Conservation (phyloP, 2,329 filamentous ascomycete species). For the Arthrobotrys pseudoclavata region DNA sequence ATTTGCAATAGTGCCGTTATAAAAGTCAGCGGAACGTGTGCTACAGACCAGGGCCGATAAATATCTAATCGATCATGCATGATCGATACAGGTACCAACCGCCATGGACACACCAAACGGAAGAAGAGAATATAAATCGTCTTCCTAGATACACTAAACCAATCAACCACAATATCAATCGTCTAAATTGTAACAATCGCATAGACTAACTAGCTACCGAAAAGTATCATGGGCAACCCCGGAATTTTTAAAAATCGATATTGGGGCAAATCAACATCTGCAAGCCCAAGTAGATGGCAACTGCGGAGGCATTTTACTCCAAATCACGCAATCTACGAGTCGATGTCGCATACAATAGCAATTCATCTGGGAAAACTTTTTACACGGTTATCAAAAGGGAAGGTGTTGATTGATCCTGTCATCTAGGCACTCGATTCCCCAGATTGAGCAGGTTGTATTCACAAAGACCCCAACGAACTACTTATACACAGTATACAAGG, state of each 20-base stretch:
- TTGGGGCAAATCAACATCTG: constrained; percentile 5
- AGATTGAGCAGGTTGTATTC: constrained; percentile 8
- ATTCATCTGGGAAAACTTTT: neutral
- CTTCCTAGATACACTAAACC: neutral
- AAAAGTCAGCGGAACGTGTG: too few relatives aligned
- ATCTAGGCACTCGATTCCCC: constrained; percentile 13
- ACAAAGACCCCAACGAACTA: neutral
- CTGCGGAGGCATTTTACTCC: constrained; percentile 15
- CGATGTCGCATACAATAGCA: neutral
- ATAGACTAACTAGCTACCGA: neutral
- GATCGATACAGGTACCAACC: neutral
- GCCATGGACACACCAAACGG: neutral
- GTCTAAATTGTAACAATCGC: neutral
- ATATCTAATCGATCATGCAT: neutral
- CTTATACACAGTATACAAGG: neutral
- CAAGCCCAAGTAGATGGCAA: neutral
- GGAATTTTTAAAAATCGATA: neutral
- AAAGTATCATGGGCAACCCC: neutral
- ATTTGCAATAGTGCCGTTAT: neutral
- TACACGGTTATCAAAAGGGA: neutral
- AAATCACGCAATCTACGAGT: constrained; percentile 20
- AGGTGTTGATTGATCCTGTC: neutral
- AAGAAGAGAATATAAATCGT: neutral
- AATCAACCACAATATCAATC: neutral
- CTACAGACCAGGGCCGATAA: neutral